These are phyloP conservation scores for Apophysomyces variabilis DNA, from an alignment of 371 early-diverging fungal genomes.

Conservation along the genomic window DNA sequence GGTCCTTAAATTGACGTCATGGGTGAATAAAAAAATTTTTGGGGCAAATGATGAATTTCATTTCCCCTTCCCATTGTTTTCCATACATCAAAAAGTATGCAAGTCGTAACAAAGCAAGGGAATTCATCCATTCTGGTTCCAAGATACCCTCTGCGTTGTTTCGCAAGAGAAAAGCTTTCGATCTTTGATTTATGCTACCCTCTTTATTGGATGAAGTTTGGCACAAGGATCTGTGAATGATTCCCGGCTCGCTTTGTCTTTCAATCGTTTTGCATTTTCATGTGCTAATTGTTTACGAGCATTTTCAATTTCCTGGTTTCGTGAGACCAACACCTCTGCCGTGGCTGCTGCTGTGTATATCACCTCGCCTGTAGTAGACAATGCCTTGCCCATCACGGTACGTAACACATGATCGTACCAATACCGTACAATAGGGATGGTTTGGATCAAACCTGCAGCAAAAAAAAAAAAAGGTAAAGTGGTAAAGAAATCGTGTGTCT, in stretches of 20 bases:
- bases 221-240: background rate
- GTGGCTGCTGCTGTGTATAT: constrained; percentile 53
- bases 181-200: background rate
- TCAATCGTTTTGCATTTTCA: constrained; percentile 9
- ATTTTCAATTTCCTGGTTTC: constrained; percentile 37
- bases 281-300: constrained; percentile 16
- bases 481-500: too few species aligned
- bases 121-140: too few species aligned
- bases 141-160: too few species aligned
- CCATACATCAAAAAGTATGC: background rate
- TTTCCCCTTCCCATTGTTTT: background rate
- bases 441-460: constrained; percentile 50
- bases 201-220: background rate
- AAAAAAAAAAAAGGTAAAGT: background rate
- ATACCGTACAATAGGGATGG: constrained; percentile 57
- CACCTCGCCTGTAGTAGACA: constrained; percentile 58
- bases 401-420: constrained; percentile 68
- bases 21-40: background rate
- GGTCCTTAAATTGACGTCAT: background rate
- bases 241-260: background rate
- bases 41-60: background rate
- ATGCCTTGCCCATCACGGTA: constrained; percentile 49
- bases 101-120: too few species aligned
- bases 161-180: too few species aligned
- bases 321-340: constrained; percentile 24